phyloP scores from a whole-genome alignment of 1,139 yeast species.

The Candida sp. region DNA sequence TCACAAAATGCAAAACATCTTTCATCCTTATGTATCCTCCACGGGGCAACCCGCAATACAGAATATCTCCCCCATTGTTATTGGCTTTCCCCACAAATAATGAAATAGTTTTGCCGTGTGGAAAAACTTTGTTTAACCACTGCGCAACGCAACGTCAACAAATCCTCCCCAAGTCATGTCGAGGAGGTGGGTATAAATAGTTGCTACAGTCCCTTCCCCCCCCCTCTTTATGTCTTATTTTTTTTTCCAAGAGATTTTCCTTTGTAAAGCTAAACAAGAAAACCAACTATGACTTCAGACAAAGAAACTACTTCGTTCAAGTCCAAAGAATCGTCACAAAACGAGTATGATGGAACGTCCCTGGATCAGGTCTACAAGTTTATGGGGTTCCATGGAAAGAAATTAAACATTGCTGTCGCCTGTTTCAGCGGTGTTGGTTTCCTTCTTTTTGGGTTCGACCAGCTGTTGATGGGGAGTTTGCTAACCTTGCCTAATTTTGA shows the following conservation, averaged over 20 bases:
- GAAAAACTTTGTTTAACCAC: not conserved
- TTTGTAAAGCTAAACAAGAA: not conserved
- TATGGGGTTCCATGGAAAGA: slow-evolving; percentile 30
- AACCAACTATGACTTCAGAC: not conserved
- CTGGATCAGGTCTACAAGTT: slow-evolving; percentile 16
- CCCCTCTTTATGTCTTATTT: not conserved
- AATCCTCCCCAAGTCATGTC: not conserved
- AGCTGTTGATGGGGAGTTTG: slow-evolving; percentile 54
- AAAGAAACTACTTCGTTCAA: not conserved
- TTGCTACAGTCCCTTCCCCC: not conserved
- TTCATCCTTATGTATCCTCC: not conserved
- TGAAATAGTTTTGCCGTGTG: not conserved
- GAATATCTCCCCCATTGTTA: not conserved
- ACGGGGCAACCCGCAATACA: not conserved
- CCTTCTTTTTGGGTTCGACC: slow-evolving; percentile 49
- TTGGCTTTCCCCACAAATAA: not conserved
- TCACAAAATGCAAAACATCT: too few relatives aligned
- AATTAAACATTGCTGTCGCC: slow-evolving; percentile 29
- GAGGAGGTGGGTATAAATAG: not conserved
- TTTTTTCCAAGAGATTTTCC: too few relatives aligned
- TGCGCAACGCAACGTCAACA: not conserved
- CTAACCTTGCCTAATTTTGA: slow-evolving; percentile 43
- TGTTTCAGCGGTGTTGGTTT: slow-evolving; percentile 36
- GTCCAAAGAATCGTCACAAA: not conserved
- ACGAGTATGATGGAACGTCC: not conserved